Conservation (phyloP, 257 asterid species). For the Henckelia pumila region DNA sequence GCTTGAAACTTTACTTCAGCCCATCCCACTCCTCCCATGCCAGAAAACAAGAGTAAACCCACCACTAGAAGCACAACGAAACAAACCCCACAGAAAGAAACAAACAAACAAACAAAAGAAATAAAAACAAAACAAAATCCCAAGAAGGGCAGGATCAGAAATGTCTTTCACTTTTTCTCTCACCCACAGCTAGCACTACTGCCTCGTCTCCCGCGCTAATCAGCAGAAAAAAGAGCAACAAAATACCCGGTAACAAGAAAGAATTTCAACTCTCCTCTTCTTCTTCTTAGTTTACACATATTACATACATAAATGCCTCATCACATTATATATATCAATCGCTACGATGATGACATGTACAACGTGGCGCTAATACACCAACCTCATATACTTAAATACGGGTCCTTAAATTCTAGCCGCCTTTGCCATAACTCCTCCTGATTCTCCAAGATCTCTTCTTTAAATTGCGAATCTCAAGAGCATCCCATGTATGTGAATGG, state of each 20-base stretch:
- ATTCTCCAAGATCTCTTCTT: constrained; percentile 40
- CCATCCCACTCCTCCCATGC: constrained; percentile 23
- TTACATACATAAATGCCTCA: neutral
- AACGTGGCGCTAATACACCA: too few species aligned
- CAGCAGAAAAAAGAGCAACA: constrained; percentile 13
- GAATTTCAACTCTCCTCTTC: neutral
- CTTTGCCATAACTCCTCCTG: constrained; percentile 63
- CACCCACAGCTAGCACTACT: constrained; percentile 16
- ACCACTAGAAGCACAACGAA: constrained; percentile 42
- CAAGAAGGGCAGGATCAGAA: neutral
- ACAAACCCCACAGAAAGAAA: constrained; percentile 30
- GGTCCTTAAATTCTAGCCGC: constrained; percentile 51
- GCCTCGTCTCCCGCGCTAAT: constrained; percentile 46
- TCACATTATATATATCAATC: neutral
- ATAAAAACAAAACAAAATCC: neutral
- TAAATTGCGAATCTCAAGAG: constrained; percentile 50
- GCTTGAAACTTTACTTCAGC: constrained; percentile 34
- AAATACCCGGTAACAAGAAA: neutral
- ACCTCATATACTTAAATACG: constrained; percentile 28
- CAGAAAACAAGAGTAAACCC: constrained; percentile 26
- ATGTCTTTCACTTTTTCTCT: constrained; percentile 1
- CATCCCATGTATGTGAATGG: neutral
- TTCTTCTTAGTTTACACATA: neutral
- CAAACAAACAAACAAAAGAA: neutral
- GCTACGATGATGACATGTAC: too few species aligned